Evolutionary conservation across 306 rosid genomes (phyloP), one percentile per base, ranked within the genome.

Genomic region (Vicia faba): DNA sequence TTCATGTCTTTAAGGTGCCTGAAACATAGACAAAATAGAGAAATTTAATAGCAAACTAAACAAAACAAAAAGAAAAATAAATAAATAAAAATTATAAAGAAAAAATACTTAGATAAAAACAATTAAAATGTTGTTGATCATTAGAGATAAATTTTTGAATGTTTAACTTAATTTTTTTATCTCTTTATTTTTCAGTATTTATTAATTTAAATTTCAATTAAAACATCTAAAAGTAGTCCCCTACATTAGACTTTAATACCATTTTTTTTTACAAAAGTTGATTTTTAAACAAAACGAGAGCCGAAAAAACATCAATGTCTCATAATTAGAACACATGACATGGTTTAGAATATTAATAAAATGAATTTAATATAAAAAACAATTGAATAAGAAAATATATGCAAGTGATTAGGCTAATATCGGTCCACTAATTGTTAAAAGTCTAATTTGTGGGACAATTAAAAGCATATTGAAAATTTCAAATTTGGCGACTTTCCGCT

Each of bases 401-500:
- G 39, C 46, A 70, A 70, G 58, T 43, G 64, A 60, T 64, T 64
- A 62, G 49, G 70, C 38, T 51, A 55, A 55, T 60, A 56, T 55
- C 65, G 72, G 75, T 45, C 75, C 81, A 56, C 55, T 26, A 14
- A 49, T 54, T 8, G 38, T 65, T 56, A 36, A 57, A 61, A 68
- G 78, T 84, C 80, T 65, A 62, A 63, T 55, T 66, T 54, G 66
- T 45, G 68, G 70, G 45, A 36, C 51, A 40, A 33, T 76, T 41
- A 54, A 61, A 18, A 8, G 70, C 64, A 23, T 51, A 57, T 73
- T 49, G 58, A 78, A 45, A 66, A 18, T 18, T 85, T 83, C 80
- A 75, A 83, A 73, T 25, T 61, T 75, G 81, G 64, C 77, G 48
- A 79, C 74, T 73, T 58, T 51, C 40, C 25, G 14, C 55, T 18